Evolutionary conservation across 331 rosid genomes (phyloP).

Genomic region (Spiraea crenata): DNA sequence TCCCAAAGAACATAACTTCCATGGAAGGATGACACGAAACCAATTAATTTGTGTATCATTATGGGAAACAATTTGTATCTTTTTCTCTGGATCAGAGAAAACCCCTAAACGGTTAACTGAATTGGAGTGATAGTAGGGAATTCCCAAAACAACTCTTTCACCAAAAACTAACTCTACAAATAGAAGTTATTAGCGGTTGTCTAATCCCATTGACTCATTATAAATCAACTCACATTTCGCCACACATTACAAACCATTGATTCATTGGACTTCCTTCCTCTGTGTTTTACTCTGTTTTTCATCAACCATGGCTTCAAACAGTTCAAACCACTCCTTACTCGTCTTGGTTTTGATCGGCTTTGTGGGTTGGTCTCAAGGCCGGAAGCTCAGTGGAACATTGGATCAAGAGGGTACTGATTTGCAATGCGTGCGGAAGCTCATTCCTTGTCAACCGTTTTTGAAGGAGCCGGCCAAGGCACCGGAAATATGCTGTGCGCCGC

Average conservation of each 20-base stretch:
- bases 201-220: neutral
- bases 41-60: too few relatives aligned
- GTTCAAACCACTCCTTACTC: neutral
- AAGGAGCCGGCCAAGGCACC: slow-evolving; percentile 26
- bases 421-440: slow-evolving; percentile 45
- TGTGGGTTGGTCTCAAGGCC: slow-evolving; percentile 17
- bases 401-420: neutral
- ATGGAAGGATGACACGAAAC: neutral
- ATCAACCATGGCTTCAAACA: neutral
- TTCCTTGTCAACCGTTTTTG: slow-evolving; percentile 46
- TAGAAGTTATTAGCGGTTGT: neutral
- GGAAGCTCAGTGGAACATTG: neutral
- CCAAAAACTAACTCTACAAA: neutral
- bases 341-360: neutral
- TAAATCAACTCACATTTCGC: neutral
- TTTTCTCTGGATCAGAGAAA: neutral
- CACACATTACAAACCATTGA: neutral
- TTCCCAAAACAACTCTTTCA: neutral
- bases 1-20: neutral
- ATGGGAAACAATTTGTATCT: too few relatives aligned
- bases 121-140: neutral
- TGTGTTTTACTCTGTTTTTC: too few relatives aligned
- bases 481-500: slow-evolving; percentile 35
- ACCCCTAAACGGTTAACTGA: slow-evolving; percentile 5
- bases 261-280: too few relatives aligned